phyloP scores from a whole-genome alignment of 2,329 filamentous ascomycete species.

The Talaromyces funiculosus region DNA sequence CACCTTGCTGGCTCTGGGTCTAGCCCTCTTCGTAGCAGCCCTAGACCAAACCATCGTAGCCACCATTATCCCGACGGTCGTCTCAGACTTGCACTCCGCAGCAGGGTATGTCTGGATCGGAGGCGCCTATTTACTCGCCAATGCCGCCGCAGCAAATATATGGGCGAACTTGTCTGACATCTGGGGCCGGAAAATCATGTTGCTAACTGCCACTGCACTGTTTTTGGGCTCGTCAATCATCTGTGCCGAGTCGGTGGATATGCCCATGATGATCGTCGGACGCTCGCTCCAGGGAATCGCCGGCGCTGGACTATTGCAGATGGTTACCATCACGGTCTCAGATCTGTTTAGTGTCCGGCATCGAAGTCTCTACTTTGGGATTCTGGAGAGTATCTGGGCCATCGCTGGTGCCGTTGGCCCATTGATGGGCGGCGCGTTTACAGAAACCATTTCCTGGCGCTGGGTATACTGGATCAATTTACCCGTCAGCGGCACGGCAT shows the following conservation, averaged over 20 bases:
- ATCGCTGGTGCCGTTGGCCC: conserved; percentile 42
- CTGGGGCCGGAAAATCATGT: conserved; percentile 52
- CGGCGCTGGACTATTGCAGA: conserved; percentile 48
- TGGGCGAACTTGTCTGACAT: conserved; percentile 62
- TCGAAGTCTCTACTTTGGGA: conserved; percentile 46
- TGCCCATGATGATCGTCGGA: conserved; percentile 50
- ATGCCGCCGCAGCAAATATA: conserved; percentile 61
- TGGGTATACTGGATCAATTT: conserved; percentile 55
- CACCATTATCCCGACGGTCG: conserved; percentile 57
- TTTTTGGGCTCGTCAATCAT: conserved; percentile 49
- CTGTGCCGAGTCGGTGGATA: conserved; percentile 44
- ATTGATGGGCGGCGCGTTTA: conserved; percentile 26
- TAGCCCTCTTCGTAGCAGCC: conserved; percentile 31
- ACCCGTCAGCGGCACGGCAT: conserved; percentile 46
- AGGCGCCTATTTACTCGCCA: conserved; percentile 64
- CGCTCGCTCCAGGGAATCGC: conserved; percentile 51
- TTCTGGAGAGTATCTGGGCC: conserved; percentile 52
- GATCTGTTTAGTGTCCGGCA: conserved; percentile 51
- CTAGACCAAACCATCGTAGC: conserved; percentile 53
- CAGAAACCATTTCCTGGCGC: conserved; percentile 43
- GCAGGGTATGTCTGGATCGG: conserved; percentile 75
- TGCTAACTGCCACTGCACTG: conserved; percentile 44
- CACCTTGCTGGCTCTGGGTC: conserved; percentile 15
- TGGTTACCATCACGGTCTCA: conserved; percentile 51
- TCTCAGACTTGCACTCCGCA: conserved; percentile 57